These are phyloP conservation scores for Glaciozyma martinii DNA, from an alignment of 768 basidiomycete genomes.

Conservation along the genomic window DNA sequence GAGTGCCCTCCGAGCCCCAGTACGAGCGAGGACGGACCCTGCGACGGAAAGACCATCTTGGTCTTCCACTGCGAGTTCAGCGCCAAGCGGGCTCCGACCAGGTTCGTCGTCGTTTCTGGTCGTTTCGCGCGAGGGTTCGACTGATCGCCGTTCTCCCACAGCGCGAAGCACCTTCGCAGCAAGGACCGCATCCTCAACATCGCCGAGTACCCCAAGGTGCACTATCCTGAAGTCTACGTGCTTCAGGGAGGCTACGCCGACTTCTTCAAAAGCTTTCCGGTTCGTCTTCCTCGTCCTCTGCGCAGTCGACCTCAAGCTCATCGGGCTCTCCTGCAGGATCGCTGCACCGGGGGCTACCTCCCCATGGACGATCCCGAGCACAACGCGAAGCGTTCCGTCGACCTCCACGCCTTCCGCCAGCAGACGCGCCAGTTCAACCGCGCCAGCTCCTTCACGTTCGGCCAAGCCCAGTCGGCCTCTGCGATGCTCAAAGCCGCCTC, in stretches of 20 bases:
- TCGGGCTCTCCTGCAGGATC: constrained; percentile 36
- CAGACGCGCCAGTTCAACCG: constrained; percentile 30
- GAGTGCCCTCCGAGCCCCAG: constrained; percentile 39
- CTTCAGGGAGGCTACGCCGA: constrained; percentile 91
- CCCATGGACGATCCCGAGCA: constrained; percentile 91
- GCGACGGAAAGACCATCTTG: constrained; percentile 63
- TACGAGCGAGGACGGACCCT: constrained; percentile 47
- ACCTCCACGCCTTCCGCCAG: constrained; percentile 84
- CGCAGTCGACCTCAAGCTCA: background rate
- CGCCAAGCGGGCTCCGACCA: constrained; percentile 86
- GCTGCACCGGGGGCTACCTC: constrained; percentile 74
- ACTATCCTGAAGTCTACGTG: constrained; percentile 94
- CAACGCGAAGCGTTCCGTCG: constrained; percentile 66
- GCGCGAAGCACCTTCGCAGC: constrained; percentile 86
- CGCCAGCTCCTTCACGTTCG: constrained; percentile 28
- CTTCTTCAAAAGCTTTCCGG: constrained; percentile 62
- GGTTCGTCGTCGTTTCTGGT: constrained; percentile 51
- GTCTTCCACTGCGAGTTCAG: constrained; percentile 99
- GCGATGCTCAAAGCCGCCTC: constrained; percentile 12
- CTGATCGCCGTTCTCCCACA: constrained; percentile 37
- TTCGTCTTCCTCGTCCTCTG: constrained; percentile 29
- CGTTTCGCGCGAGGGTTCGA: background rate
- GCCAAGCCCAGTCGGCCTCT: constrained; percentile 22
- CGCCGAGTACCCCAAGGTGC: constrained; percentile 82
- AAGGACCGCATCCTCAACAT: constrained; percentile 76